phyloP scores from a whole-genome alignment of 176 grass and related monocot species.

The Raddia guianensis region DNA sequence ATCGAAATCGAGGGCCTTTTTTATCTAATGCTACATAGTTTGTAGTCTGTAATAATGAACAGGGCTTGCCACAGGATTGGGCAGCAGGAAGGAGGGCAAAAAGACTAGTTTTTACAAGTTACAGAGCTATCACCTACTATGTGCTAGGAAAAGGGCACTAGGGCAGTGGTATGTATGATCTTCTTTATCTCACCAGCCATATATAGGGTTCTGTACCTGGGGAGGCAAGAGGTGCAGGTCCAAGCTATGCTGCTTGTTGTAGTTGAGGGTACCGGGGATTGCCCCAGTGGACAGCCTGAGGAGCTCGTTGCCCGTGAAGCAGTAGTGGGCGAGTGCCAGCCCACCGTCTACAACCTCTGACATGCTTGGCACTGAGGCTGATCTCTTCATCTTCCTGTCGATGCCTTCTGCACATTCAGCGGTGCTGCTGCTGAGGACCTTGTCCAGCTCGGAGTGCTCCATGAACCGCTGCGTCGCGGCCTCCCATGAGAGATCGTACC shows the following conservation, averaged over 20 bases:
- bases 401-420: not conserved
- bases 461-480: conserved; percentile 89
- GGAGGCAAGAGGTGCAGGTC: conserved; percentile 77
- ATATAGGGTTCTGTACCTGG: conserved; percentile 82
- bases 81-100: not conserved
- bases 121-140: conserved; percentile 25
- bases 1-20: not conserved
- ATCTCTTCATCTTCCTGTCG: conserved; percentile 55
- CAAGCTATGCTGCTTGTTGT: conserved; percentile 70
- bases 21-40: conserved; percentile 19
- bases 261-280: conserved; percentile 65
- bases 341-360: conserved; percentile 75
- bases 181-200: conserved; percentile 75
- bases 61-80: conserved; percentile 34
- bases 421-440: conserved; percentile 48
- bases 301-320: conserved; percentile 78
- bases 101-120: conserved; percentile 31
- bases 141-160: not conserved
- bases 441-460: conserved; percentile 81
- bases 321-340: conserved; percentile 86
- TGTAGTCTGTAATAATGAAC: conserved; percentile 28
- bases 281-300: conserved; percentile 78
- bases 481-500: conserved; percentile 89
- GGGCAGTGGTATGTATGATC: not conserved
- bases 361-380: conserved; percentile 61